Evolutionary conservation across 192 early-diverging fungal species (phyloP), one percentile per base, ranked within the genome.

Genomic region (Mortierella hygrophila): DNA sequence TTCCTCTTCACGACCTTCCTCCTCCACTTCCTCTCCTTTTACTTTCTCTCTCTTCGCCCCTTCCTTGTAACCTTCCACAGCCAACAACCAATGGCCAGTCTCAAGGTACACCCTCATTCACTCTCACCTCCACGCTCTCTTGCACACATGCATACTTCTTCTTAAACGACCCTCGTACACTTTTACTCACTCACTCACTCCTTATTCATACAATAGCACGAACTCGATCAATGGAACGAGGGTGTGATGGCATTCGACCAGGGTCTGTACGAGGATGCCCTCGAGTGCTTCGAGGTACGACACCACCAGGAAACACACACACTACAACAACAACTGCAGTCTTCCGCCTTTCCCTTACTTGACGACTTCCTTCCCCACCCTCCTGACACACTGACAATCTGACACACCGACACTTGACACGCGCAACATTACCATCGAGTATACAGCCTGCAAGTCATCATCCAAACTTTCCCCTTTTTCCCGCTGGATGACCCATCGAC

Each of bases 191-290:
- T 35, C 65, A n/a, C 54, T 68, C 71, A 68, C 44, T 46, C 23
- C 46, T 40, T 23, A 21, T 46, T 23, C 57, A 10, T 40, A 52
- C 49, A 42, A 72, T 81, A 80, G 84, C 79, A 81, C 38, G 84
- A 86, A 42, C 84, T 81, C 75, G 84, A 80, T 72, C 84, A 86
- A 18, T 86, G 84, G 84, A 81, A 92, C 75, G 91, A 92, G 55
- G 97, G 95, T 21, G 92, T 95, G 80, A 90, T 91, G 78, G 92
- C 93, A 46, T 98, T 95, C 78, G 97, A 97, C 82, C 87, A 89
- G 69, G 90, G 92, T 57, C 93, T 97, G 81, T 96, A 92, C 80
- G 90, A 93, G 68, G 79, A 85, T 63, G 92, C 97, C 8, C 83
- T 96, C 37, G 91, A 94, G 9, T 83, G 92, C 52, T 98, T 97